Percentiles rank a stretch among this genome's conserved stretches.
Evolutionary conservation across 2,329 filamentous ascomycete species (phyloP).

Genomic region (Claviceps monticola): DNA sequence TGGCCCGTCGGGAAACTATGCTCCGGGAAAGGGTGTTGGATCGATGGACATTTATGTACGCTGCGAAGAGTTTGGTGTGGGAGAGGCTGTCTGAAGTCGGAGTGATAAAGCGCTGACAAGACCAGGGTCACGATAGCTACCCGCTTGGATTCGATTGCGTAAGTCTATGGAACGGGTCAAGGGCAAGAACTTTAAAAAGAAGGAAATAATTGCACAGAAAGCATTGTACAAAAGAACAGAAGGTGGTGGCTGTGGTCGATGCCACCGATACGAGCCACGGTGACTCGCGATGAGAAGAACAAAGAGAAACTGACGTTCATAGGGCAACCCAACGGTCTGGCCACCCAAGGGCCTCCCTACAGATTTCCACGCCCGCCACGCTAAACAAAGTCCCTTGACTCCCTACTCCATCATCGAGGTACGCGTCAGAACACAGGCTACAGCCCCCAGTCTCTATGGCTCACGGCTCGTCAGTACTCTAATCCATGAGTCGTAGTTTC

Average conservation of each 20-base stretch:
- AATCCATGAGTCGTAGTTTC: conserved; percentile 31
- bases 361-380: conserved; percentile 27
- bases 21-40: conserved; percentile 43
- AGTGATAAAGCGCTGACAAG: conserved; percentile 1
- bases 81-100: not conserved
- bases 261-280: no score
- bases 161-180: not conserved
- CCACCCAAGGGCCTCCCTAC: conserved; percentile 39
- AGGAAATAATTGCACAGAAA: not conserved
- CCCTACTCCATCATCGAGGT: conserved; percentile 51
- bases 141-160: conserved; percentile 32
- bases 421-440: not conserved
- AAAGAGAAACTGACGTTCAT: not conserved
- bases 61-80: not conserved
- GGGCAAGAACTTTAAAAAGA: not conserved
- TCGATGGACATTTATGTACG: conserved; percentile 43
- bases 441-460: no score
- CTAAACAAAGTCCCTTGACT: conserved; percentile 47
- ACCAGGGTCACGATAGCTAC: conserved; percentile 22
- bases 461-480: not conserved
- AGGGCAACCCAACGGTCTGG: conserved; percentile 37
- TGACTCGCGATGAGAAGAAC: not conserved
- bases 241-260: not conserved
- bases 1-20: conserved; percentile 43
- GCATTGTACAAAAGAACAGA: not conserved